Conservation (phyloP, 2,329 filamentous ascomycete genomes). For the Colletotrichum chrysophilum region DNA sequence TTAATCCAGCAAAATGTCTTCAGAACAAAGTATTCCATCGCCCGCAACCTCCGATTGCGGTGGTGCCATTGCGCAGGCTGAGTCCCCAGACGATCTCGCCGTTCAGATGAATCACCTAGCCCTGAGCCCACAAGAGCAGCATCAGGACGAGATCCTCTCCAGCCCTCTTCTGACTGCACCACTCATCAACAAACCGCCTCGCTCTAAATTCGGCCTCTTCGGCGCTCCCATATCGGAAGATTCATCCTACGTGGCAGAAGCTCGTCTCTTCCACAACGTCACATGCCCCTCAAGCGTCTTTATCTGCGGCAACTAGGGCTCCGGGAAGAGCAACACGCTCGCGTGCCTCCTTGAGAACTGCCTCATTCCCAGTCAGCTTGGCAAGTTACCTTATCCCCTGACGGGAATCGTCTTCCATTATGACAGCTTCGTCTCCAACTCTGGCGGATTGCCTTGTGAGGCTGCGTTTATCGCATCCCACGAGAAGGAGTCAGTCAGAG, state of each 20-base stretch:
- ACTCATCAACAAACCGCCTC: not conserved
- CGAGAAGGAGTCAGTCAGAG: slow-evolving; percentile 48
- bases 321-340: slow-evolving; percentile 67
- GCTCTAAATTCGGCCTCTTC: slow-evolving; percentile 23
- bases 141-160: not conserved
- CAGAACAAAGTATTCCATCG: not conserved
- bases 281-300: slow-evolving; percentile 45
- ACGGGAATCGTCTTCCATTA: slow-evolving; percentile 71
- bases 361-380: slow-evolving; percentile 49
- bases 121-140: not conserved
- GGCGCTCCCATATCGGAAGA: slow-evolving; percentile 24
- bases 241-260: not conserved
- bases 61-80: not conserved
- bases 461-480: slow-evolving; percentile 59
- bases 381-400: slow-evolving; percentile 54
- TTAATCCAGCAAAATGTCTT: not conserved
- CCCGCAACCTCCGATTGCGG: not conserved
- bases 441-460: slow-evolving; percentile 59
- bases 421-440: slow-evolving; percentile 57
- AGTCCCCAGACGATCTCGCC: not conserved
- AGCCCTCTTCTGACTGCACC: slow-evolving; percentile 10
- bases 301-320: slow-evolving; percentile 60
- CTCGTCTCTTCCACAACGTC: slow-evolving; percentile 50
- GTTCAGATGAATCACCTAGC: not conserved
- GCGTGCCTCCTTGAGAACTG: slow-evolving; percentile 63